These are phyloP conservation scores for Lodderomyces elongisporus DNA, from an alignment of 1,139 yeast species.

Conservation along the genomic window DNA sequence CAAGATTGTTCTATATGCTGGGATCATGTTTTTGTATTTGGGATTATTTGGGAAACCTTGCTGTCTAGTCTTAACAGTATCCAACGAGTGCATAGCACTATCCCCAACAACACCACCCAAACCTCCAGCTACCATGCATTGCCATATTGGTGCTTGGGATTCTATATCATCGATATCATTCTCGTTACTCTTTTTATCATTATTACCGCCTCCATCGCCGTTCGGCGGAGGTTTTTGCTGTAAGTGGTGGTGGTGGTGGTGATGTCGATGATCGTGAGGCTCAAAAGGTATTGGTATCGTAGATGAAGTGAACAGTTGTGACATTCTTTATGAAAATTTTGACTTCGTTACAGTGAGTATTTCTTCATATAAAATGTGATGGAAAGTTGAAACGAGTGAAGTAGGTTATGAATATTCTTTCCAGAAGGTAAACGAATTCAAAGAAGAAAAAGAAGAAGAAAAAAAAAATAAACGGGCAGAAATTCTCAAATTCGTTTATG, in stretches of 20 bases:
- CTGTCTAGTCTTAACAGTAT: slow-evolving; percentile 94
- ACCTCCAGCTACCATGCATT: slow-evolving; percentile 85
- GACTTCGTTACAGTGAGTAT: too few relatives aligned
- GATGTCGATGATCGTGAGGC: slow-evolving; percentile 20
- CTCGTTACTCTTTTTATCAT: too few relatives aligned
- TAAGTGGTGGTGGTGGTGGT: slow-evolving; percentile 6
- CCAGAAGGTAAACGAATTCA: not conserved
- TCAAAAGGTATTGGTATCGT: slow-evolving; percentile 42
- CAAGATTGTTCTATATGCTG: slow-evolving; percentile 70
- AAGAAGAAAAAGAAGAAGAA: not conserved
- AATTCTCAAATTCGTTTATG: too few relatives aligned
- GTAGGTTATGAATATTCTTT: not conserved
- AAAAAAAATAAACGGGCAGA: too few relatives aligned
- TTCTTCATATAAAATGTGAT: not conserved
- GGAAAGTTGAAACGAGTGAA: not conserved
- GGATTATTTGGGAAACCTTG: slow-evolving; percentile 76
- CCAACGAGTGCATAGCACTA: slow-evolving; percentile 88
- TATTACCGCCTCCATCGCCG: not conserved
- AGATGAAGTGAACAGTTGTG: slow-evolving; percentile 33
- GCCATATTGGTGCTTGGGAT: slow-evolving; percentile 41
- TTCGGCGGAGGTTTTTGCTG: slow-evolving; percentile 8
- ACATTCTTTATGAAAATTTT: slow-evolving; percentile 18
- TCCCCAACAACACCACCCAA: slow-evolving; percentile 94
- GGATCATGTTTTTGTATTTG: slow-evolving; percentile 61
- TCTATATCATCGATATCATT: slow-evolving; percentile 1